Base-by-base conservation (phyloP, 2,329 filamentous ascomycete genomes). In the Microsporum audouinii region DNA sequence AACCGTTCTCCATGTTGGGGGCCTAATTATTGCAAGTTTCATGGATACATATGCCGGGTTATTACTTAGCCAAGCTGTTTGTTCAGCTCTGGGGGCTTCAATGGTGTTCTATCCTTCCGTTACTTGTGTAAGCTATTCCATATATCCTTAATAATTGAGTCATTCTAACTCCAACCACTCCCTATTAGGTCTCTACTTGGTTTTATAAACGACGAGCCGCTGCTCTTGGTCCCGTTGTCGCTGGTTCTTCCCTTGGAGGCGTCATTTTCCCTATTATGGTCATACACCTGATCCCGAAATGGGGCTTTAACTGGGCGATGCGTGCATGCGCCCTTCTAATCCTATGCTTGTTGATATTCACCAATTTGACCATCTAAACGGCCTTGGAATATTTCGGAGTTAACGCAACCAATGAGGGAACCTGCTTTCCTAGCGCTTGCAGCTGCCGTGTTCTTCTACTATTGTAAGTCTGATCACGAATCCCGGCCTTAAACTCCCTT, bases 1-100 rank as follows among this genome's bases (percentile, higher is more conserved):
- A 23, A 77, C 76, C 2, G 72, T 82, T 59, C 67, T 83, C 60
- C 80, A 83, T 62, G 79, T 86, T n/a, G 81, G 86, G 60, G 80
- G 82, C 1, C 67, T 86, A 4, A 85, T 87, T 81, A 84, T 86
- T 82, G 77, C 81, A 0, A 80, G 77, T 5, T 70, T 86, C 62
- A 84, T 76, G 60, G 79, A 73, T 0, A 66, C 80, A 60, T 82
- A 81, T 68, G 82, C 78, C 64, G 80, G 82, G 36, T 78, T 82
- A 66, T 69, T 83, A 31, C 68, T 73, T 1, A 67, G 67, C 1
- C 67, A 72, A 58, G 70, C 77, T 2, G 69, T 82, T 2, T 82
- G 79, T 67, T 78, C 78, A n/a, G 75, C 78, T 49, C 75, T 79
- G 45, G 80, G 80, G 0, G 74, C 78, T 4, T 75, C 74, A 33